A percentile compares a stretch with the other conserved stretches of the same genome.
Conservation (phyloP, 495 filamentous ascomycete species). For the Daldinia caldariorum region DNA sequence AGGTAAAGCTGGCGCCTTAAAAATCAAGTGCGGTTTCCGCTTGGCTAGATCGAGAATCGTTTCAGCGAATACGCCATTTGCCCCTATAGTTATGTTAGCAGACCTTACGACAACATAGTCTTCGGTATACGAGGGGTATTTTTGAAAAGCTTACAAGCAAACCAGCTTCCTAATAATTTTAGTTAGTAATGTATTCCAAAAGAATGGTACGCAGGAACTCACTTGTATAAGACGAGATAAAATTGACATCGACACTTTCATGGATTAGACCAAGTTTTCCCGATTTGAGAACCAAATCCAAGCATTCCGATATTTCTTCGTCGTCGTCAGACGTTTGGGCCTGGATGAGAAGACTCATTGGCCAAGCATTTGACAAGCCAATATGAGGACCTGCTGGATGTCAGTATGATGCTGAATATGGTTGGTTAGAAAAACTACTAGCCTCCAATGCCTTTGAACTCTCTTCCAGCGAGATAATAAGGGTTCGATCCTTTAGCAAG, state of each 20-base stretch:
- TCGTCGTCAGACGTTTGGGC: constrained; percentile 91
- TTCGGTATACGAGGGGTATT: too few relatives aligned
- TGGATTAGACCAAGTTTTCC: constrained; percentile 84
- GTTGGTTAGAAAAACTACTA: constrained; percentile 36
- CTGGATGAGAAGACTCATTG: constrained; percentile 91
- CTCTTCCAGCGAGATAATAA: constrained; percentile 83
- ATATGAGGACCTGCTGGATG: constrained; percentile 65
- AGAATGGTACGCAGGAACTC: constrained; percentile 43
- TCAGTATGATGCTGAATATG: constrained; percentile 2
- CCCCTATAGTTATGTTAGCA: constrained; percentile 58
- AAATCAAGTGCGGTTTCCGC: constrained; percentile 87
- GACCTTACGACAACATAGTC: neutral
- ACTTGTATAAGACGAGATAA: constrained; percentile 78
- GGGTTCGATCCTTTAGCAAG: constrained; percentile 82
- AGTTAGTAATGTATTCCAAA: constrained; percentile 43
- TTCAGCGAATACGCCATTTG: constrained; percentile 94
- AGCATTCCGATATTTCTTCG: constrained; percentile 75
- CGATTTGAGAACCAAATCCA: constrained; percentile 77
- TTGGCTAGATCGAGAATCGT: constrained; percentile 89
- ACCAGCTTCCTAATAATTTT: constrained; percentile 77
- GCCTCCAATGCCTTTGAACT: constrained; percentile 89
- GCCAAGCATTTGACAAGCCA: constrained; percentile 92
- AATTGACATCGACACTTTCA: constrained; percentile 89
- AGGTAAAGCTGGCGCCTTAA: constrained; percentile 66
- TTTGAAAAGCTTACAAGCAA: constrained; percentile 70